Evolutionary conservation across 1,139 yeast genomes (phyloP).

Genomic region (Sugiyamaella novakii): DNA sequence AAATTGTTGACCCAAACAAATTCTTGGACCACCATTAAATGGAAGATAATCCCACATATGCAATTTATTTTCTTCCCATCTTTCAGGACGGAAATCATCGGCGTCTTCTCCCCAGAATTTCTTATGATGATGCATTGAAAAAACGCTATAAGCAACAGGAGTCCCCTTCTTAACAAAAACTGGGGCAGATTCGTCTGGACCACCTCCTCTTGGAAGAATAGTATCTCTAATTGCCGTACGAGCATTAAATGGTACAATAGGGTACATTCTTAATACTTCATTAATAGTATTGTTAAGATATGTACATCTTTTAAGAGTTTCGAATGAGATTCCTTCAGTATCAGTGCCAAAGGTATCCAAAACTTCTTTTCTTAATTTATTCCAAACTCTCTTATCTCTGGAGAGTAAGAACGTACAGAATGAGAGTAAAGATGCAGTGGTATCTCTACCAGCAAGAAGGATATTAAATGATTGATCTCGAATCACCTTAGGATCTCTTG

Average conservation of each 20-base stretch:
- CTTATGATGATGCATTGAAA: conserved; percentile 50
- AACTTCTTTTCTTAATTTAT: conserved; percentile 48
- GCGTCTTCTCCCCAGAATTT: conserved; percentile 54
- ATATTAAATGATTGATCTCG: conserved; percentile 57
- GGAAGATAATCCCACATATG: conserved; percentile 54
- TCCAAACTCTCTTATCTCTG: conserved; percentile 47
- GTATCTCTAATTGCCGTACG: conserved; percentile 52
- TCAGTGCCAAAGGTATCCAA: conserved; percentile 34
- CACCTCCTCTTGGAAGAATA: conserved; percentile 56
- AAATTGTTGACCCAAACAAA: conserved; percentile 61
- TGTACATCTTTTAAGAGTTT: conserved; percentile 52
- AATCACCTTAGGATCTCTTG: conserved; percentile 52
- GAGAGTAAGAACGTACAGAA: conserved; percentile 52
- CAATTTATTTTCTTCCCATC: conserved; percentile 45
- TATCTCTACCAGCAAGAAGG: conserved; percentile 58
- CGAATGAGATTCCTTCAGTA: conserved; percentile 45
- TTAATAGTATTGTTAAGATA: conserved; percentile 53
- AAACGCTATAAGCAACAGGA: conserved; percentile 50
- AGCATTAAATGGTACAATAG: conserved; percentile 57
- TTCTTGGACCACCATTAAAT: conserved; percentile 63
- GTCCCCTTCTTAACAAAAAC: conserved; percentile 53
- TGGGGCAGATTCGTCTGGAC: conserved; percentile 48
- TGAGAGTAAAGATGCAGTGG: conserved; percentile 58
- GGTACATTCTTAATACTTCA: conserved; percentile 57
- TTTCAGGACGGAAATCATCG: conserved; percentile 52